A percentile compares a stretch with the other conserved stretches of the same genome.
phyloP scores from a whole-genome alignment of 345 rosid species.

The Balakata baccata region DNA sequence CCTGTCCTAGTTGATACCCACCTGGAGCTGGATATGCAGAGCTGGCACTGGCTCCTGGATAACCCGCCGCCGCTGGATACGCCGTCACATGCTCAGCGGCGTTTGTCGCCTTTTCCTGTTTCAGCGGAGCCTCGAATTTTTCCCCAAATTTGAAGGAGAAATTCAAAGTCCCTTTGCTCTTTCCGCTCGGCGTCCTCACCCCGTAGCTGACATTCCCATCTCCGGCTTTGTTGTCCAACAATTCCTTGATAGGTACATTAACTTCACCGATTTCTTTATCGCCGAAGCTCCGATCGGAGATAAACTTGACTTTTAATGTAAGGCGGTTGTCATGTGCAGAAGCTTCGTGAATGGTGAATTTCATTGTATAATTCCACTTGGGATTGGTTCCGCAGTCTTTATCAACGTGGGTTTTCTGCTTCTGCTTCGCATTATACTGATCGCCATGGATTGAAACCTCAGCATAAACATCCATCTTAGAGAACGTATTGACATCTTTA shows the following conservation, averaged over 20 bases:
- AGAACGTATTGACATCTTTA: constrained; percentile 47
- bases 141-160: constrained; percentile 46
- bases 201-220: constrained; percentile 20
- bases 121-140: constrained; percentile 15
- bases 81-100: constrained; percentile 27
- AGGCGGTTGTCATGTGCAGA: constrained; percentile 42
- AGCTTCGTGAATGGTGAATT: constrained; percentile 50
- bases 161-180: constrained; percentile 35
- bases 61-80: constrained; percentile 25
- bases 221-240: constrained; percentile 24
- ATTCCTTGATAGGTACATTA: constrained; percentile 51
- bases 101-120: constrained; percentile 8
- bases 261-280: constrained; percentile 51
- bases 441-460: constrained; percentile 49
- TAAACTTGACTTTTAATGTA: constrained; percentile 35
- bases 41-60: constrained; percentile 18
- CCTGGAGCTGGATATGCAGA: constrained; percentile 12
- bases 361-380: constrained; percentile 47
- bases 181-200: constrained; percentile 36
- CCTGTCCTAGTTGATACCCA: constrained; percentile 23
- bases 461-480: constrained; percentile 62
- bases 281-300: constrained; percentile 45
- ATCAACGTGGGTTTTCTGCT: constrained; percentile 46
- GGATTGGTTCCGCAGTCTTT: constrained; percentile 54
- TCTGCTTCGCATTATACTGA: constrained; percentile 33